These are phyloP conservation scores for Plasmodium gonderi DNA, from an alignment of 169 alveolate species.

Conservation along the genomic window DNA sequence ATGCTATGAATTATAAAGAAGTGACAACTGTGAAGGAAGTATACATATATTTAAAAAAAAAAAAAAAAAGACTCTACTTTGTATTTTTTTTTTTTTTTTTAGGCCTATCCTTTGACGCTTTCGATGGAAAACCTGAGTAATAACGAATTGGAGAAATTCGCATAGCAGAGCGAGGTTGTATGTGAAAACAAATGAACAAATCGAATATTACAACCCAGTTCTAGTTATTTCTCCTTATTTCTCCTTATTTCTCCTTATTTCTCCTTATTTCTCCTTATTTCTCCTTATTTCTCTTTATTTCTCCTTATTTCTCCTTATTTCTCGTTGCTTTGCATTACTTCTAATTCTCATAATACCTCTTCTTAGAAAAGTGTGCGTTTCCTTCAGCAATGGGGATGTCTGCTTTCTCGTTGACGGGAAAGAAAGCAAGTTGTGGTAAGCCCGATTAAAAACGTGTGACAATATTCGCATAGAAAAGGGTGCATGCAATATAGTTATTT, in stretches of 20 bases:
- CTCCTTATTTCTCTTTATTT: no score
- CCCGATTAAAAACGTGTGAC: background rate
- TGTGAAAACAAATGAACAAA: background rate
- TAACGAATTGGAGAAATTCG: background rate
- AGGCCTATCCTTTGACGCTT: constrained; percentile 65
- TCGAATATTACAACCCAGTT: background rate
- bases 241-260: no score
- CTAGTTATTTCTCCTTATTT: background rate
- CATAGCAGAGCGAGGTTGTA: background rate
- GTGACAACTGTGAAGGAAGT: background rate
- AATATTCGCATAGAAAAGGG: background rate
- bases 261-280: no score
- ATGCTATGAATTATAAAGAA: background rate
- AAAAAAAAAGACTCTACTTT: no score
- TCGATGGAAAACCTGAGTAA: constrained; percentile 49
- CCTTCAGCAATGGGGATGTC: constrained; percentile 71
- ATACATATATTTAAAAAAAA: no score
- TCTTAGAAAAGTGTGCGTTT: constrained; percentile 30
- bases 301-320: no score
- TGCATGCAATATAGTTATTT: no score
- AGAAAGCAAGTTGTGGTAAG: constrained; percentile 17
- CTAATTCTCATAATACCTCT: background rate
- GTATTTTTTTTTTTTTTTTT: background rate
- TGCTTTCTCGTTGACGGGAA: constrained; percentile 34
- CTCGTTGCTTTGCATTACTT: no score